Conservation (phyloP, 768 basidiomycete species). For the Auriscalpium microsporum region DNA sequence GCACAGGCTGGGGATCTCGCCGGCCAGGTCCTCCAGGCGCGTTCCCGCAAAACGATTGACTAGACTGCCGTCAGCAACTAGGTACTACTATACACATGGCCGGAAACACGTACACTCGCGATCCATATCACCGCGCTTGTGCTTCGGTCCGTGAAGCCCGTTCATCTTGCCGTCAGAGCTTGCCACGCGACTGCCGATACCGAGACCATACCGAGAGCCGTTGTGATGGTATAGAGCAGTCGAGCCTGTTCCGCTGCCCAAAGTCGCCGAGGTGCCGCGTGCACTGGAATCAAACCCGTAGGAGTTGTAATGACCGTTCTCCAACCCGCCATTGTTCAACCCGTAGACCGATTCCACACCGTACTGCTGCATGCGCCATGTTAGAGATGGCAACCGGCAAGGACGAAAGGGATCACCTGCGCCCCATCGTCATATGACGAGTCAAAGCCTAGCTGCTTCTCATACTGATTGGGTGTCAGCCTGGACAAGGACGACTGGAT, state of each 20-base stretch:
- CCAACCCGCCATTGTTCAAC: slow-evolving; percentile 30
- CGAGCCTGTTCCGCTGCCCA: slow-evolving; percentile 45
- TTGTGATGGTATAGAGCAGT: slow-evolving; percentile 75
- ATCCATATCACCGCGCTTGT: slow-evolving; percentile 89
- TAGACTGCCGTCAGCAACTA: slow-evolving; percentile 20
- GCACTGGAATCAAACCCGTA: slow-evolving; percentile 47
- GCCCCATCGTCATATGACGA: slow-evolving; percentile 47
- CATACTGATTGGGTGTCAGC: slow-evolving; percentile 49
- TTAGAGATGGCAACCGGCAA: slow-evolving; percentile 5
- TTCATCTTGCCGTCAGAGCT: slow-evolving; percentile 74
- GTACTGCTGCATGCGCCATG: slow-evolving; percentile 45
- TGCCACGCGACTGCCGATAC: slow-evolving; percentile 44
- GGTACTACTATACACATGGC: slow-evolving; percentile 6
- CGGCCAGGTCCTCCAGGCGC: slow-evolving; percentile 88
- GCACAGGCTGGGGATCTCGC: slow-evolving; percentile 89
- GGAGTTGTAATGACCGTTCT: slow-evolving; percentile 43
- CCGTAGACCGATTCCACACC: slow-evolving; percentile 45
- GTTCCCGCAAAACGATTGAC: slow-evolving; percentile 98
- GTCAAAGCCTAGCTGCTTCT: slow-evolving; percentile 44
- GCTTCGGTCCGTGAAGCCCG: slow-evolving; percentile 85
- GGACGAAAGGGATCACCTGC: slow-evolving; percentile 32
- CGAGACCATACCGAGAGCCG: slow-evolving; percentile 68
- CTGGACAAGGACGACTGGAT: slow-evolving; percentile 70
- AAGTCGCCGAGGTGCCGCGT: neutral
- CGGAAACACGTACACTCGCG: slow-evolving; percentile 53